phyloP scores from a whole-genome alignment of 1,139 yeast genomes.

The Yamadazyma membranifaciens region DNA sequence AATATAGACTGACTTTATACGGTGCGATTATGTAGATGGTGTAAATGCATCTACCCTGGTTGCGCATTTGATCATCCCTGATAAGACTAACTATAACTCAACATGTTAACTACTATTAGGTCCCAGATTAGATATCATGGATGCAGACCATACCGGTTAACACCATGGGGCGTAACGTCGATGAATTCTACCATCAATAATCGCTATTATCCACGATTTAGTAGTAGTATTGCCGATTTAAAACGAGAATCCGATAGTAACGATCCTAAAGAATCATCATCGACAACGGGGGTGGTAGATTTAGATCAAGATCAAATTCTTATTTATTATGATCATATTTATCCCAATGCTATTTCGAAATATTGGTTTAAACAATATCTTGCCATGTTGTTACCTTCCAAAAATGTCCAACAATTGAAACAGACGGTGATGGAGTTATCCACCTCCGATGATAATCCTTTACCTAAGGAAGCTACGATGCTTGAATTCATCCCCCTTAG shows the following conservation, averaged over 20 bases:
- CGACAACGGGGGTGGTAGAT: slow-evolving; percentile 45
- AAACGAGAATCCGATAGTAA: slow-evolving; percentile 32
- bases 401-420: slow-evolving; percentile 18
- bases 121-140: too few relatives aligned
- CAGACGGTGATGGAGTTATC: slow-evolving; percentile 23
- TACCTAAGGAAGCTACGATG: slow-evolving; percentile 30
- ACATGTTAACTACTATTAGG: too few relatives aligned
- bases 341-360: slow-evolving; percentile 26
- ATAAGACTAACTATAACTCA: too few relatives aligned
- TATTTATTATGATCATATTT: slow-evolving; percentile 40
- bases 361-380: slow-evolving; percentile 22
- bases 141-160: too few relatives aligned
- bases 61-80: too few relatives aligned
- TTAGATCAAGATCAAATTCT: slow-evolving; percentile 31
- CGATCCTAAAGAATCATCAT: slow-evolving; percentile 35
- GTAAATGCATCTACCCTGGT: too few relatives aligned
- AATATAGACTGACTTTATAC: too few relatives aligned
- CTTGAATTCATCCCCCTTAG: slow-evolving; percentile 60
- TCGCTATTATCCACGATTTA: background rate
- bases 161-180: too few relatives aligned
- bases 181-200: too few relatives aligned
- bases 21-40: too few relatives aligned
- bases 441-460: slow-evolving; percentile 20
- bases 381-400: slow-evolving; percentile 20
- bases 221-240: slow-evolving; percentile 30